Evolutionary conservation across 2,329 filamentous ascomycete genomes (phyloP).

Genomic region (Epichloe hybrida): DNA sequence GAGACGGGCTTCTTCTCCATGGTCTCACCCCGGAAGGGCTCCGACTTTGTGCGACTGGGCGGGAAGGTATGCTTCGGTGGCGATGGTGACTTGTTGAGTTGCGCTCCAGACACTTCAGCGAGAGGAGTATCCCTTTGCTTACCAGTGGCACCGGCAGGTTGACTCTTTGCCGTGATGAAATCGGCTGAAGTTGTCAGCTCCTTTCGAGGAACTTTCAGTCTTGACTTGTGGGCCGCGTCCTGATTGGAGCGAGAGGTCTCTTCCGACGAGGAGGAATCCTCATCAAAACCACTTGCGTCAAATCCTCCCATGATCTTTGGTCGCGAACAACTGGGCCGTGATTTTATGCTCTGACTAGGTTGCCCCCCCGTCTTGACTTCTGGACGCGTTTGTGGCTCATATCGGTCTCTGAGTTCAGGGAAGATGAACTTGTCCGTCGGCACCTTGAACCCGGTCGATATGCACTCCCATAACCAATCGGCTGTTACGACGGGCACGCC

Average conservation of each 20-base stretch:
- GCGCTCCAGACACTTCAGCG: conserved; percentile 25
- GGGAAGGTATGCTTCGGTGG: conserved; percentile 14
- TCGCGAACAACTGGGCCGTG: conserved; percentile 4
- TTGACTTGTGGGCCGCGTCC: neutral
- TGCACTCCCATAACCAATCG: conserved; percentile 76
- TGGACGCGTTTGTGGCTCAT: conserved; percentile 3
- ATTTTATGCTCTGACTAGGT: neutral
- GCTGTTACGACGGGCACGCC: conserved; percentile 67
- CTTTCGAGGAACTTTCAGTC: conserved; percentile 3
- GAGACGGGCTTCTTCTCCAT: conserved; percentile 4
- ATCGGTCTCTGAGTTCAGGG: conserved; percentile 27
- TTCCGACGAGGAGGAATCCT: conserved; percentile 15
- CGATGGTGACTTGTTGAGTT: conserved; percentile 28
- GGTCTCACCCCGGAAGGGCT: conserved; percentile 15
- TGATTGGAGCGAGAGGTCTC: neutral
- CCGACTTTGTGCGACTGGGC: conserved; percentile 23
- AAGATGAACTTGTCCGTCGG: conserved; percentile 35
- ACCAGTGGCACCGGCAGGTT: conserved; percentile 17
- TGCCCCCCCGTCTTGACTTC: conserved; percentile 6
- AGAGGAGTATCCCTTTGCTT: conserved; percentile 22
- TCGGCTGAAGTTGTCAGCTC: conserved; percentile 21
- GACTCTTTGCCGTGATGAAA: conserved; percentile 29
- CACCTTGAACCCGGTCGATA: conserved; percentile 40
- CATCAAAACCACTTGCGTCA: conserved; percentile 28
- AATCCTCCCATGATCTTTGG: conserved; percentile 16